phyloP scores from a whole-genome alignment of 768 basidiomycete genomes.

The Auricularia cornea region DNA sequence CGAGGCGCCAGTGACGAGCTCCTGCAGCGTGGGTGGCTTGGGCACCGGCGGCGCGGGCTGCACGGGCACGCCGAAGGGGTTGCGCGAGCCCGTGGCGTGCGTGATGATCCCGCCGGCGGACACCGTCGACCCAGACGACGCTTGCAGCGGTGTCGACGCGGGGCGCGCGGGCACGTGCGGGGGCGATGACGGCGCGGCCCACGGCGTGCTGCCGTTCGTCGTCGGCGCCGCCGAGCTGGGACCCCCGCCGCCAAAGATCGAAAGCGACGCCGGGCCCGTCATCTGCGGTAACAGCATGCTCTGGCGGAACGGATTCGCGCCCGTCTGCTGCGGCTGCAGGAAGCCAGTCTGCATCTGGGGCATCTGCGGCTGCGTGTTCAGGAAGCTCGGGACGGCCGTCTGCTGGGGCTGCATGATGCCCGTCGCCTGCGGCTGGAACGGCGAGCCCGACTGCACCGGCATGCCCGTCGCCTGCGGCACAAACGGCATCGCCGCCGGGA shows the following conservation, averaged over 20 bases:
- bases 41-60: conserved; percentile 57
- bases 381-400: conserved; percentile 46
- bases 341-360: conserved; percentile 22
- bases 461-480: conserved; percentile 29
- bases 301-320: conserved; percentile 76
- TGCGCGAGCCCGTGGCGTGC: conserved; percentile 89
- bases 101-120: conserved; percentile 55
- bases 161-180: conserved; percentile 43
- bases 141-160: conserved; percentile 62
- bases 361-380: conserved; percentile 30
- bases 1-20: conserved; percentile 50
- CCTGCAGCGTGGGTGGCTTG: conserved; percentile 71
- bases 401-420: conserved; percentile 37
- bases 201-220: conserved; percentile 13
- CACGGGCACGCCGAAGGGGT: conserved; percentile 82
- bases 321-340: conserved; percentile 29
- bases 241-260: conserved; percentile 19
- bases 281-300: conserved; percentile 59
- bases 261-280: conserved; percentile 48
- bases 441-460: not conserved
- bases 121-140: conserved; percentile 27
- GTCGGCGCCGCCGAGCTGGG: too few relatives aligned
- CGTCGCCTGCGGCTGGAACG: not conserved
- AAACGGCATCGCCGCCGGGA: conserved; percentile 34
- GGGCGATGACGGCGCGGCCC: conserved; percentile 15